Percentiles rank a stretch among this genome's conserved stretches.
Conservation (phyloP, 169 alveolate species). For the Cryptosporidium sp. region DNA sequence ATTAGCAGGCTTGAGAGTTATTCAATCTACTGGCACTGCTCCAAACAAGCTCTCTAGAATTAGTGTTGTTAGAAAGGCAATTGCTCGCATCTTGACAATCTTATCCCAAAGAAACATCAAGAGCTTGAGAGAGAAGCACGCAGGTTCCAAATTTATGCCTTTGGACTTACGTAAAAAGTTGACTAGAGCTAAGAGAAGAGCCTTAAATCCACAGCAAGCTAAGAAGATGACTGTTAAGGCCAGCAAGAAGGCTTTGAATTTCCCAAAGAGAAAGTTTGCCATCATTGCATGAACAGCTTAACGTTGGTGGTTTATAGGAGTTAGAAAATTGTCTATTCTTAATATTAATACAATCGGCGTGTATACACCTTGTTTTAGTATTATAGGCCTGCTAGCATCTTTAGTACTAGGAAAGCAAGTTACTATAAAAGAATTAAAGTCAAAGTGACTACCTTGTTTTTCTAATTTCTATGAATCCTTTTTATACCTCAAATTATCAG, state of each 20-base stretch:
- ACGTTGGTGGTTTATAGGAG: slow-evolving; percentile 14
- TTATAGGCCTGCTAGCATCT: neutral
- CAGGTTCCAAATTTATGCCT: slow-evolving; percentile 87
- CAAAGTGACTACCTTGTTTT: neutral
- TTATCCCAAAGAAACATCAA: slow-evolving; percentile 90
- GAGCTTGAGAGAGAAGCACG: slow-evolving; percentile 85
- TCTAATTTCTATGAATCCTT: neutral
- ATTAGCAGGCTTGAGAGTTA: slow-evolving; percentile 90
- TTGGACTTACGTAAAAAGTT: slow-evolving; percentile 90
- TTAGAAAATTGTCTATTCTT: neutral
- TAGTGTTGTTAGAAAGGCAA: slow-evolving; percentile 89
- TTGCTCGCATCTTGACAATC: slow-evolving; percentile 94
- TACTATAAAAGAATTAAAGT: slow-evolving; percentile 26
- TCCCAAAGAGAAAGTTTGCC: slow-evolving; percentile 87
- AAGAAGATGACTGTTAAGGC: slow-evolving; percentile 87
- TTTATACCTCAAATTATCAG: neutral
- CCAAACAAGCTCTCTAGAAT: slow-evolving; percentile 91
- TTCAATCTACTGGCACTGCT: slow-evolving; percentile 91
- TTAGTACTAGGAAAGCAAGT: slow-evolving; percentile 38
- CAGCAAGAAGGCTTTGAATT: slow-evolving; percentile 82
- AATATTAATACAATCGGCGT: neutral
- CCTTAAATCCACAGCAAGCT: slow-evolving; percentile 88
- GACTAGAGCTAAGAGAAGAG: slow-evolving; percentile 92
- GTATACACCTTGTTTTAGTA: neutral
- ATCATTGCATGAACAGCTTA: slow-evolving; percentile 73